Conservation (phyloP, 768 basidiomycete species). For the Termitomyces sp. region DNA sequence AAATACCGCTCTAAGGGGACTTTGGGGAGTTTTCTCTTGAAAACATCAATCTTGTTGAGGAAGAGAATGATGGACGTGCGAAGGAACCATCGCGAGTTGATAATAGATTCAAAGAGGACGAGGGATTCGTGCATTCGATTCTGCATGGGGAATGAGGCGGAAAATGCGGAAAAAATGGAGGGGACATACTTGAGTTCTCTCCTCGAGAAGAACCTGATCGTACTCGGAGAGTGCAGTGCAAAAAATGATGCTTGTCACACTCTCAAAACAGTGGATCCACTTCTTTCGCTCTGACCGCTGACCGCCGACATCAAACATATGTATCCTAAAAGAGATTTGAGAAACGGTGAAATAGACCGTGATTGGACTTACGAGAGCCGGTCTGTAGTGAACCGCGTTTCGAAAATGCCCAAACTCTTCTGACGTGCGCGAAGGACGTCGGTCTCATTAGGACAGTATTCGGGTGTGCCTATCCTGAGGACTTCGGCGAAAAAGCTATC, state of each 20-base stretch:
- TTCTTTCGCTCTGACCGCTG: conserved; percentile 1
- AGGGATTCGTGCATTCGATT: conserved; percentile 93
- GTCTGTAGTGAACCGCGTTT: conserved; percentile 79
- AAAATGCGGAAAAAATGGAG: no score
- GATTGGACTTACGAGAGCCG: conserved; percentile 47
- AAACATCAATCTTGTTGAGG: conserved; percentile 91
- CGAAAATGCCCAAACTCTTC: conserved; percentile 90
- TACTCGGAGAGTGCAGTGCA: background rate
- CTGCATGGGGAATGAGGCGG: conserved; percentile 26
- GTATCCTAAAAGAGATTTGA: background rate
- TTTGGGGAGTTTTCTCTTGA: conserved; percentile 80
- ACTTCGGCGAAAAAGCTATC: conserved; percentile 83
- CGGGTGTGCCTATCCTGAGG: conserved; percentile 72
- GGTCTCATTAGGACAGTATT: conserved; percentile 82
- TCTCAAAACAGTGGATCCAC: conserved; percentile 7
- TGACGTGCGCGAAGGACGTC: conserved; percentile 85
- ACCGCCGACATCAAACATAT: background rate
- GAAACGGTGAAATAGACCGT: no score
- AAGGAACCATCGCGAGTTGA: conserved; percentile 48
- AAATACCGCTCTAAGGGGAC: conserved; percentile 73
- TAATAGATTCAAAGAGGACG: background rate
- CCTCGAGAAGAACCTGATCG: conserved; percentile 2
- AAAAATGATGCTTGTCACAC: conserved; percentile 1
- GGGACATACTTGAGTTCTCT: background rate
- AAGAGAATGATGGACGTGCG: conserved; percentile 89